A percentile compares a stretch with the other conserved stretches of the same genome.
These are phyloP conservation scores for Penicillium sp. DNA, from an alignment of 2,329 filamentous ascomycete species.

Conservation along the genomic window DNA sequence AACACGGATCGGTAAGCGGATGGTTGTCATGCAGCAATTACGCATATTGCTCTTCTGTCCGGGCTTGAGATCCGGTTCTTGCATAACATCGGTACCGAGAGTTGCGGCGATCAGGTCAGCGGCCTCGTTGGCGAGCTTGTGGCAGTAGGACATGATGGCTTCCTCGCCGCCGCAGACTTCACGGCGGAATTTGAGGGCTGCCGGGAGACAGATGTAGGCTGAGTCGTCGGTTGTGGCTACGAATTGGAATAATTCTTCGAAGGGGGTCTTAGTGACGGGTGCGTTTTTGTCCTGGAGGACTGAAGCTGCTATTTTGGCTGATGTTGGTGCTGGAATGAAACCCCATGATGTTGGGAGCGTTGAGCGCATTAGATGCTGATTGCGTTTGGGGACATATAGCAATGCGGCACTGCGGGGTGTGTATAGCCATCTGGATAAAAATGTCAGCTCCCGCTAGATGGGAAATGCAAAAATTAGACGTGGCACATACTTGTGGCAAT, in stretches of 20 bases:
- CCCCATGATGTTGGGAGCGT: conserved; percentile 80
- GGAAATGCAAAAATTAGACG: not conserved
- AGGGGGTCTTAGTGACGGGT: conserved; percentile 53
- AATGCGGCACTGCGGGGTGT: conserved; percentile 77
- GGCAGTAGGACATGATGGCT: conserved; percentile 64
- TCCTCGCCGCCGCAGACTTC: conserved; percentile 72
- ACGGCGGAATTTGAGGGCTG: conserved; percentile 69
- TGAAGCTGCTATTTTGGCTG: conserved; percentile 49
- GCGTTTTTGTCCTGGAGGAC: conserved; percentile 33
- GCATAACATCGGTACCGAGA: conserved; percentile 70
- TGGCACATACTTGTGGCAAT: conserved; percentile 70
- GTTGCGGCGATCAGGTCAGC: conserved; percentile 60
- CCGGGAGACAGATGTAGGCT: conserved; percentile 70
- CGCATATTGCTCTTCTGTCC: conserved; percentile 48
- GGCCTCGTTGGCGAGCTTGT: conserved; percentile 63
- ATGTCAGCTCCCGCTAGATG: conserved; percentile 4
- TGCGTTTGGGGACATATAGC: conserved; percentile 73
- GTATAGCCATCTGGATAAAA: conserved; percentile 67
- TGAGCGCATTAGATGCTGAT: conserved; percentile 72
- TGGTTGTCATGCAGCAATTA: conserved; percentile 69
- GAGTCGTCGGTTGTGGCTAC: conserved; percentile 73
- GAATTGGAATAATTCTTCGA: conserved; percentile 72
- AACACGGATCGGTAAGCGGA: conserved; percentile 66
- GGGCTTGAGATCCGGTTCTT: conserved; percentile 44
- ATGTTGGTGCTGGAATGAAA: conserved; percentile 54